phyloP scores from a whole-genome alignment of 768 basidiomycete species.

The Sporobolomyces roseus region DNA sequence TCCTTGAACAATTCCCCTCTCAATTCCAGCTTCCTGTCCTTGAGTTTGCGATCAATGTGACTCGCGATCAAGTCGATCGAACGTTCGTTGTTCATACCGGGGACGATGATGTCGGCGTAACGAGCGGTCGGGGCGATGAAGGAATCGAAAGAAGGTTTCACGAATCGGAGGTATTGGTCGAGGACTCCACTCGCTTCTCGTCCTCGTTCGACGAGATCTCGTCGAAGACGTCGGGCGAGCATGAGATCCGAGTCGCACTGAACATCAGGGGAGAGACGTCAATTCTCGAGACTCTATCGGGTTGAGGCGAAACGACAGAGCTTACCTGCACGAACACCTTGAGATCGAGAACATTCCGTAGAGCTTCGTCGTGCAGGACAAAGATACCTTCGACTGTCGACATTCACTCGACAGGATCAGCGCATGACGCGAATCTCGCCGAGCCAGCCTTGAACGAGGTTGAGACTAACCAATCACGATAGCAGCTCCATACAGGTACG shows the following conservation, averaged over 20 bases:
- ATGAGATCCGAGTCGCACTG: conserved; percentile 80
- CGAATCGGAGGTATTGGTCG: conserved; percentile 71
- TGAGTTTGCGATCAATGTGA: conserved; percentile 78
- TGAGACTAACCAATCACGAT: conserved; percentile 39
- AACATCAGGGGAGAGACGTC: background rate
- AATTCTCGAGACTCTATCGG: conserved; percentile 54
- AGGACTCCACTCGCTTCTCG: conserved; percentile 74
- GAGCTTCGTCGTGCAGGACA: conserved; percentile 70
- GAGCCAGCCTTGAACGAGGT: background rate
- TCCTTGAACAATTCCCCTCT: conserved; percentile 61
- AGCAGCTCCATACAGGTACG: conserved; percentile 43
- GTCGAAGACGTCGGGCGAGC: conserved; percentile 84
- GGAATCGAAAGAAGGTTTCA: conserved; percentile 83
- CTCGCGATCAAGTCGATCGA: conserved; percentile 91
- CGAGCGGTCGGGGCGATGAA: conserved; percentile 83
- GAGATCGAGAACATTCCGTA: conserved; percentile 82
- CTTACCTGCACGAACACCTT: conserved; percentile 88
- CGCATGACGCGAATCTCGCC: too few relatives aligned
- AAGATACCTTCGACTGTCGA: conserved; percentile 80
- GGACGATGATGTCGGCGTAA: conserved; percentile 94
- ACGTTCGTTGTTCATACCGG: conserved; percentile 79
- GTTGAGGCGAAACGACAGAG: too few relatives aligned
- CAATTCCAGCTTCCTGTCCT: conserved; percentile 70
- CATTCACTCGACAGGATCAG: background rate
- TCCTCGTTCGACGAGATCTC: conserved; percentile 84